A percentile compares a stretch with the other conserved stretches of the same genome.
phyloP scores from a whole-genome alignment of 768 basidiomycete genomes.

The Austroboletus eburneus region DNA sequence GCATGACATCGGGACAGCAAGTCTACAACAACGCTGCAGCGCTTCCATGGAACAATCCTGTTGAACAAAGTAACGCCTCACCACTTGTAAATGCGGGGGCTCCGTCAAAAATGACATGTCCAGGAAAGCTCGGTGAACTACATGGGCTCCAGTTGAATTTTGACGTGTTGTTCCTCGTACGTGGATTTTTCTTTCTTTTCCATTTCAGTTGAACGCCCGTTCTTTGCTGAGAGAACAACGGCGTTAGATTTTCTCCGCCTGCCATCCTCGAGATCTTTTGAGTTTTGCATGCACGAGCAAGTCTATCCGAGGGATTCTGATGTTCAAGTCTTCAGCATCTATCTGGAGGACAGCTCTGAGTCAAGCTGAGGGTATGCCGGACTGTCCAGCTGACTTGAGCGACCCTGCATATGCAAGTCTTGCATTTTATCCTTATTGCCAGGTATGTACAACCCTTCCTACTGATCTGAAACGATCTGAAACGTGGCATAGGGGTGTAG shows the following conservation, averaged over 20 bases:
- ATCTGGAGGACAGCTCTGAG: constrained; percentile 27
- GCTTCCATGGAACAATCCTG: no score
- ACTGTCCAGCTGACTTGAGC: constrained; percentile 40
- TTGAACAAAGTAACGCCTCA: no score
- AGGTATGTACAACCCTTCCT: constrained; percentile 3
- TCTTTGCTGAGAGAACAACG: neutral
- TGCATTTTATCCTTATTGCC: constrained; percentile 30
- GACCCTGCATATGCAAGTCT: constrained; percentile 46
- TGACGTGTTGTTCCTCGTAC: constrained; percentile 19
- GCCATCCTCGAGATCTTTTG: constrained; percentile 32
- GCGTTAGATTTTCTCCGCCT: constrained; percentile 37
- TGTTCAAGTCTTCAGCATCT: constrained; percentile 27
- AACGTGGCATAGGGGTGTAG: constrained; percentile 7
- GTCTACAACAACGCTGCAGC: no score
- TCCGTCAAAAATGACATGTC: constrained; percentile 7
- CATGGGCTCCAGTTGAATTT: constrained; percentile 18
- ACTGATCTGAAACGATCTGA: neutral
- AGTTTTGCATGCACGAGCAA: constrained; percentile 41
- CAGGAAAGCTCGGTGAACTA: constrained; percentile 1
- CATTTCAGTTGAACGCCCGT: no score
- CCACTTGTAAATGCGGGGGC: neutral
- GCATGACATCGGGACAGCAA: no score
- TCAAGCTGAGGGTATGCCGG: constrained; percentile 37
- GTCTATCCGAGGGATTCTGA: constrained; percentile 36
- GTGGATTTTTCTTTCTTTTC: neutral